Evolutionary conservation across 2,329 filamentous ascomycete genomes (phyloP), one percentile per base, ranked within the genome.

Genomic region (Elsinoe batatas): DNA sequence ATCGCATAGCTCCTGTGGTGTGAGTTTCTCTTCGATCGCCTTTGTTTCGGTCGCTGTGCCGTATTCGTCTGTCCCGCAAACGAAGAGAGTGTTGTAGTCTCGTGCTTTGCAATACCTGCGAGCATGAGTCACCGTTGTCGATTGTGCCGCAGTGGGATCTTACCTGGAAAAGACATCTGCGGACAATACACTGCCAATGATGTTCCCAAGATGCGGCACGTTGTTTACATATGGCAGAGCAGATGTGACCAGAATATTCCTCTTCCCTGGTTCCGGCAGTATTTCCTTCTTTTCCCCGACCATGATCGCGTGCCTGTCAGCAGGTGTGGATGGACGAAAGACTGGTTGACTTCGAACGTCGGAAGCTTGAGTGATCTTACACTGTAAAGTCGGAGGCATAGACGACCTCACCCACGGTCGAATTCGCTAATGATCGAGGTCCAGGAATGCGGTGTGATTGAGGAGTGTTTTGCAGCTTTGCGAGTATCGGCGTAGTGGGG

Each of bases 41-140:
- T 95, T 95, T 22, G 91, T 95, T 73, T 96, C 91, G 32, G 91
- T 95, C 18, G 91, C 91, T 11, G 91, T 97, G 57, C 91, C 91
- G 71, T 96, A 97, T 73, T 97, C 88, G 74, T 96, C 91, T 53
- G 84, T 88, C 57, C 90, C 90, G 71, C 91, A 95, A 62, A 95
- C 78, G 70, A 83, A 95, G 51, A 95, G 79, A 1, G 89, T 94
- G 62, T 83, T 87, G 66, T 85, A 79, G 56, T 85, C 87, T 65
- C 88, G 81, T 42, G 87, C 84, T 71, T 88, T 88, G 74, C 85
- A 87, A 73, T 86, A 95, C 62, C 83, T 83, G 40, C 51, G 63
- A 11, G 35, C 18, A 15, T 49, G n/a, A 62, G 61, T 47, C 56
- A 59, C 44, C n/a, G 38, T 22, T 22, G 13, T 18, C 30, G 43